A percentile compares a stretch with the other conserved stretches of the same genome.
These are phyloP conservation scores for Globisporangium acanthophoron DNA, from an alignment of 352 stramenopile species.

Conservation along the genomic window DNA sequence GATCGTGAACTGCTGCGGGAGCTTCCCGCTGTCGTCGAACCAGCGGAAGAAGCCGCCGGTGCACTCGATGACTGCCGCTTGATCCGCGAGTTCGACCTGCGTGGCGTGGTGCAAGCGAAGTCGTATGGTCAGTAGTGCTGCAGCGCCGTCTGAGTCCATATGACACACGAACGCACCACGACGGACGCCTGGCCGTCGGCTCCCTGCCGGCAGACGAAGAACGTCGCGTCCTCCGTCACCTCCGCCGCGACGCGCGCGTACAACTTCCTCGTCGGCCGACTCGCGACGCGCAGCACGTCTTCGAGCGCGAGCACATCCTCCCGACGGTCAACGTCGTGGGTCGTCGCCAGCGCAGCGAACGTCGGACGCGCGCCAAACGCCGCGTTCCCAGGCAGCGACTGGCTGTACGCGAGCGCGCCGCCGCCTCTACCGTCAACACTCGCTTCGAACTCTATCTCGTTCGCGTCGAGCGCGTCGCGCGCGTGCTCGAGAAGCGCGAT, in stretches of 20 bases:
- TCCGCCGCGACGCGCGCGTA: conserved; percentile 39
- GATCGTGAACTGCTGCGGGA: conserved; percentile 49
- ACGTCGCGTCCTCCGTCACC: conserved; percentile 18
- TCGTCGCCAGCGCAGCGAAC: conserved; percentile 36
- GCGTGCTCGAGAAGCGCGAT: conserved; percentile 29
- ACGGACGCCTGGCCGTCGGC: neutral
- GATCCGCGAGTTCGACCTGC: conserved; percentile 6
- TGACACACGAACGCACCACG: neutral
- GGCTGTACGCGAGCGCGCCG: conserved; percentile 3
- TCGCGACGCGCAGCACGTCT: conserved; percentile 38
- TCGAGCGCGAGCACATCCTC: conserved; percentile 16
- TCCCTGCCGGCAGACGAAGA: conserved; percentile 24
- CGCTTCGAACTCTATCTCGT: conserved; percentile 17
- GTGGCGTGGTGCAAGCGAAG: neutral
- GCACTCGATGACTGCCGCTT: conserved; percentile 16
- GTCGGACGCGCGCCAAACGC: conserved; percentile 36
- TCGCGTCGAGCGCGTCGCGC: conserved; percentile 20
- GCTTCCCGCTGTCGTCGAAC: conserved; percentile 24
- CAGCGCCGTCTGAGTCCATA: neutral
- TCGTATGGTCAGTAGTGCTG: neutral
- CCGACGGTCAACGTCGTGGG: neutral
- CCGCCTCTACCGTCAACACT: neutral
- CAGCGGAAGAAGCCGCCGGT: conserved; percentile 43
- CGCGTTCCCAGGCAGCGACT: conserved; percentile 36
- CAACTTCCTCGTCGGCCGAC: conserved; percentile 29